phyloP scores from a whole-genome alignment of 2,329 filamentous ascomycete genomes.

The Balansia obtecta region DNA sequence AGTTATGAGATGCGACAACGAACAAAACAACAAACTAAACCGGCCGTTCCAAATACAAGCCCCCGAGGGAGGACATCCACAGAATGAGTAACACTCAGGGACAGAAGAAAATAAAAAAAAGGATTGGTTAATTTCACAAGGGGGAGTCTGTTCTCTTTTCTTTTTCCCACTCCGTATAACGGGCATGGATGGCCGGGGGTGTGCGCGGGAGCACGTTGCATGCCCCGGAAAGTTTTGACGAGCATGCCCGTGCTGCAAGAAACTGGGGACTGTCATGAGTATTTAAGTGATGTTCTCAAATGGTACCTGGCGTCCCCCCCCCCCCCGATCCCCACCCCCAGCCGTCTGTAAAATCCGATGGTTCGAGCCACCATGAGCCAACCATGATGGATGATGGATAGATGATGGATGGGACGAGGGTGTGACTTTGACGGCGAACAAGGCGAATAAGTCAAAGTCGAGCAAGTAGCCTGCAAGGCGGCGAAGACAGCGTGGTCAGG shows the following conservation, averaged over 20 bases:
- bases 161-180: conserved; percentile 7
- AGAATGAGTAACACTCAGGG: background rate
- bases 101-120: background rate
- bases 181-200: conserved; percentile 3
- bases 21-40: background rate
- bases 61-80: background rate
- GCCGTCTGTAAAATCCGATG: background rate
- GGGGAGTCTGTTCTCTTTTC: conserved; percentile 5
- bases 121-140: conserved; percentile 1
- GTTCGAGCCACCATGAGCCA: conserved; percentile 6
- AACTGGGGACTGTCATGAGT: conserved; percentile 1
- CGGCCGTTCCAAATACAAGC: background rate
- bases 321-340: too few species aligned
- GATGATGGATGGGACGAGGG: background rate
- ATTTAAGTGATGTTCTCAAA: background rate
- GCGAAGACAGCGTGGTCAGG: background rate
- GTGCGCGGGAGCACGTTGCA: conserved; percentile 2
- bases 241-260: background rate
- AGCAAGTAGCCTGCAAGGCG: background rate
- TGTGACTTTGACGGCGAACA: too few species aligned
- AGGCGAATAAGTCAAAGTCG: background rate
- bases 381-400: background rate
- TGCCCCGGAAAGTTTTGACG: background rate
- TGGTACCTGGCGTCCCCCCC: conserved; percentile 1
- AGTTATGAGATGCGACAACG: conserved; percentile 1